Conservation (phyloP, 2,329 filamentous ascomycete species). For the Waltergamsia citrina region DNA sequence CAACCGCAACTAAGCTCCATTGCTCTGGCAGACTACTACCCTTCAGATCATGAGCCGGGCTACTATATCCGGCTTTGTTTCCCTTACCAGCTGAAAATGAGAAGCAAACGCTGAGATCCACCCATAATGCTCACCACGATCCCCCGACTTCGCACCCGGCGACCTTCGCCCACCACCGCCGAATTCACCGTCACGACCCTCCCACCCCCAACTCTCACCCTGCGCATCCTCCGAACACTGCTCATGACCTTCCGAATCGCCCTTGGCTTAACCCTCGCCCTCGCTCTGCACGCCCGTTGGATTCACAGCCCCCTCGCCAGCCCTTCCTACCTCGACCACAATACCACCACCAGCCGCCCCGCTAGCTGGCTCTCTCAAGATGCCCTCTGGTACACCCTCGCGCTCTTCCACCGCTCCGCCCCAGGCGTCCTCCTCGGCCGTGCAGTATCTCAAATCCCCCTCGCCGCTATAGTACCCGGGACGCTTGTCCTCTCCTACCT, state of each 20-base stretch:
- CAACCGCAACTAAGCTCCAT: not conserved
- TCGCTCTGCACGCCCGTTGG: constrained; percentile 42
- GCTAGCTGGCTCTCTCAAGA: constrained; percentile 9
- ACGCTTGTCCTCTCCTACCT: constrained; percentile 29
- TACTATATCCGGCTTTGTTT: too few species aligned
- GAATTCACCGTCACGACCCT: constrained; percentile 86
- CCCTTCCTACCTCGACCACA: constrained; percentile 6
- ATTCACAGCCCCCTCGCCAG: constrained; percentile 18
- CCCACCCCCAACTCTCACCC: constrained; percentile 39
- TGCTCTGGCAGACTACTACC: too few species aligned
- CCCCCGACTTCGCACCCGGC: constrained; percentile 51
- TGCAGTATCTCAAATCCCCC: constrained; percentile 23
- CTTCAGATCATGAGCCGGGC: too few species aligned
- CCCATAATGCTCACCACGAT: constrained; percentile 49
- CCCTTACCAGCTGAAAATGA: too few species aligned
- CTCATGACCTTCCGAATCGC: constrained; percentile 33
- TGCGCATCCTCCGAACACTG: constrained; percentile 33
- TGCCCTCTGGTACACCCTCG: constrained; percentile 15
- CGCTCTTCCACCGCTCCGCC: constrained; percentile 17
- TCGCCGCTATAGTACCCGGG: constrained; percentile 27
- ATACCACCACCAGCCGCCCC: constrained; percentile 8
- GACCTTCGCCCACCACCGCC: constrained; percentile 79
- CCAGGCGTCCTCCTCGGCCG: constrained; percentile 18
- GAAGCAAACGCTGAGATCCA: not conserved
- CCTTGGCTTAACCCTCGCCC: constrained; percentile 29